Evolutionary conservation across 371 early-diverging fungal species (phyloP), one percentile per base, ranked within the genome.

Genomic region (Mortierella sp.): DNA sequence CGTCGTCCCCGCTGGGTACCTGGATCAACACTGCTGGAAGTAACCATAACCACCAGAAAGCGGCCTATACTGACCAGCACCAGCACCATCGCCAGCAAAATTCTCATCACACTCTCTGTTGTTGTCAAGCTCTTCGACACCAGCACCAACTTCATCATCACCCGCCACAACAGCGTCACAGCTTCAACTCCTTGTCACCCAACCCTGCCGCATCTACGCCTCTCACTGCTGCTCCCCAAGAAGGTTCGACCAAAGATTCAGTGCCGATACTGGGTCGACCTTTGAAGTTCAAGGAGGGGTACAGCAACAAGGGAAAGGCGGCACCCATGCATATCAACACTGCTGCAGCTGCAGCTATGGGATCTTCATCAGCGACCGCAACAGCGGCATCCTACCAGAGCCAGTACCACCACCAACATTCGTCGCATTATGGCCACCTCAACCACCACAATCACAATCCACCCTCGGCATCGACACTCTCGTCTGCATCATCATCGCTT

Each of bases 311-410:
- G 47, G 54, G 58, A 57, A 72, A 77, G 63, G 44, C 77, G 11
- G 44, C 77, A 13, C 74, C 75, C 4, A 74, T 70, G 16, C 78
- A 79, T 2, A 83, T 82, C 79, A 68, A 82, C 57, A 82, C 82
- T 26, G 31, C 74, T 6, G 48, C 70, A 3, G 60, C 79, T 0
- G 70, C 70, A 11, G 42, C n/a, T 28, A 6, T 54, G 28, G 48
- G 31, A 14, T 34, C 44, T 58, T 71, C 70, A 68, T 42, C 72
- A 72, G n/a, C 24, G 5, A 38, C 42, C 42, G 5, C 42, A 5
- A 3, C 42, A 48, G 50, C 26, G 50, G 68, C 76, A 60, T 58
- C 34, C 34, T 63, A 65, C 52, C 44, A 16, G 31, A 52, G 28
- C 26, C 70, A 76, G 21, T 42, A 54, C 54, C 24, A 48, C 38